Base-by-base conservation (phyloP, 2,329 filamentous ascomycete genomes). In the Immersiporthe knoxdaviesiana region DNA sequence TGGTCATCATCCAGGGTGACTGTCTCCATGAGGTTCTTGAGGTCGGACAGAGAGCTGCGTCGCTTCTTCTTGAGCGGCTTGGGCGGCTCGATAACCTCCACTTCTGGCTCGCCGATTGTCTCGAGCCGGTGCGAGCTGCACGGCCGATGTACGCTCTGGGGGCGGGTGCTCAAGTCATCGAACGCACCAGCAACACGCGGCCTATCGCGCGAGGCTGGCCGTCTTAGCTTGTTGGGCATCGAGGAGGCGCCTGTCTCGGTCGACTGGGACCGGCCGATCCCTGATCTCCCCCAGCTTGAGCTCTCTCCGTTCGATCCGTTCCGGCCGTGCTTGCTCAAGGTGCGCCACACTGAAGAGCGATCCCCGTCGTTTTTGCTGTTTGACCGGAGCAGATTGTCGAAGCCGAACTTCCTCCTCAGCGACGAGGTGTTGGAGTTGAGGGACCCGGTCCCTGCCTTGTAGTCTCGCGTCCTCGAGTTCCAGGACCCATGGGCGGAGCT, bases 31-130 rank as follows among this genome's bases (percentile, higher is more conserved):
- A 92, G 82, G 24, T 72, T 74, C 73, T 72, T 91, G 62, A 98
- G 84, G 78, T 98, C 95, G 5, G 94, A 97, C 56, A 98, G 82
- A 35, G 94, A 97, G 80, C 94, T 97, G 77, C 95, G 90, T 67
- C 95, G 87, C 82, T 97, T 97, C 81, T 90, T 94, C 77, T 87
- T 90, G 59, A 83, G 80, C n/a, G 78, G 77, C 73, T 82, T 85
- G 1, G 77, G 70, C 41, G 74, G 72, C 4, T 77, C 72, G 11
- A 74, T 72, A 6, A 79, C 77, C 67, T 85, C 84, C 21, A 79
- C 79, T 0, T 83, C 82, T 1, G 87, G 87, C 74, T 89, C 87
- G 21, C 86, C 87, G 63, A 89, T 89, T 0, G 87, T 89, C 74
- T 87, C 86, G n/a, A 69, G 65, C 52, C 84, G 83, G 72, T 88